A percentile compares a stretch with the other conserved stretches of the same genome.
phyloP scores from a whole-genome alignment of 495 filamentous ascomycete species.

The Tuber umbilicatum region DNA sequence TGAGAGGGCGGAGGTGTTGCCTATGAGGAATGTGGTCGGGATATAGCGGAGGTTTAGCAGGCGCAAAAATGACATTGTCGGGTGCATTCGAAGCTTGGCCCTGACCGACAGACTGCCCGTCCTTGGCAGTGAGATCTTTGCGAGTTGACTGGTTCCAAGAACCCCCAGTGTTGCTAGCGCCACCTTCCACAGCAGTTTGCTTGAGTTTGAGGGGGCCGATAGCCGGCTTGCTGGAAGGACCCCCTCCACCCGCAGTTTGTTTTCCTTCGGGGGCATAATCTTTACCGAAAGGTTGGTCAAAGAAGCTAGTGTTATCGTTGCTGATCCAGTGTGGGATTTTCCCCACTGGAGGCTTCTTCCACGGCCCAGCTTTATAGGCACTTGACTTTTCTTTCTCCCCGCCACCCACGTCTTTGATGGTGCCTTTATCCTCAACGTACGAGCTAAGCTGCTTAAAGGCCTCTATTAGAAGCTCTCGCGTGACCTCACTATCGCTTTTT shows the following conservation, averaged over 20 bases:
- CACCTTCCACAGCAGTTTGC: background rate
- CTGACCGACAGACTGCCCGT: background rate
- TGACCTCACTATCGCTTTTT: background rate
- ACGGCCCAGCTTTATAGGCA: background rate
- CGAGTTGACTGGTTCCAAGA: background rate
- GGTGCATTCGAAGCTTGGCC: background rate
- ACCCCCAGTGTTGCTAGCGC: background rate
- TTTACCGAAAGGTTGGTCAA: background rate
- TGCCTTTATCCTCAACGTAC: background rate
- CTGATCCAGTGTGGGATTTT: background rate
- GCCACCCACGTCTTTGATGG: background rate
- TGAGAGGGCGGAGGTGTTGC: background rate
- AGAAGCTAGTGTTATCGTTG: background rate
- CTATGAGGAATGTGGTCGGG: background rate
- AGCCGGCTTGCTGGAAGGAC: background rate
- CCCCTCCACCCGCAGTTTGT: background rate
- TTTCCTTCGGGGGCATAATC: background rate
- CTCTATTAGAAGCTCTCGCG: background rate
- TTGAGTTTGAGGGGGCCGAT: too few relatives aligned
- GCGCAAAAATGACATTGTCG: background rate
- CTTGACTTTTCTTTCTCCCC: background rate
- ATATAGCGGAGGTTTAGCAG: background rate
- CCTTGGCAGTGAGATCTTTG: background rate
- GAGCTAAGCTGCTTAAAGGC: background rate
- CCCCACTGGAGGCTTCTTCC: background rate